A percentile compares a stretch with the other conserved stretches of the same genome.
phyloP scores from a whole-genome alignment of 2,329 filamentous ascomycete genomes.

The Stemphylium lycopersici region DNA sequence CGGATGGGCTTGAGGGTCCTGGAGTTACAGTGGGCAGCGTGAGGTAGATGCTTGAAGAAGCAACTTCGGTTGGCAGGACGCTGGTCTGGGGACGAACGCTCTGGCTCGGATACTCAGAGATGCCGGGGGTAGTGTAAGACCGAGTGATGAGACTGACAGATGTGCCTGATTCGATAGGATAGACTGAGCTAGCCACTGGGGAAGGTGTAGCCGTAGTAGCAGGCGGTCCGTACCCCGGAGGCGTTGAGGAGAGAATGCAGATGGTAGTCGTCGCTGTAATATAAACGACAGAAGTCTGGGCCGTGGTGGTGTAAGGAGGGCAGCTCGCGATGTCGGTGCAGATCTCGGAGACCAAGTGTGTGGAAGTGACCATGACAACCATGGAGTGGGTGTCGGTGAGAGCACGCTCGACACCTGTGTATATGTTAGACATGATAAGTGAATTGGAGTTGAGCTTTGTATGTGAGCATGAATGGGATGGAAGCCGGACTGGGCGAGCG shows the following conservation, averaged over 20 bases:
- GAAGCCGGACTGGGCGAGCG: background rate
- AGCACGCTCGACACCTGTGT: conserved; percentile 19
- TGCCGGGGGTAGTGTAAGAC: background rate
- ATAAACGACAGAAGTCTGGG: conserved; percentile 47
- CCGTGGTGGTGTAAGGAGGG: conserved; percentile 42
- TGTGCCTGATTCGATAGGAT: conserved; percentile 6
- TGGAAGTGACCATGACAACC: conserved; percentile 48
- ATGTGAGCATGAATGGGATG: background rate
- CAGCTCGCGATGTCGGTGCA: conserved; percentile 44
- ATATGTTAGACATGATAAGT: conserved; percentile 11
- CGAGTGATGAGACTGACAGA: conserved; percentile 15
- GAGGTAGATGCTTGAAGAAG: conserved; percentile 6
- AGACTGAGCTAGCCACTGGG: conserved; percentile 8
- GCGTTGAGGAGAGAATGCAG: conserved; percentile 42
- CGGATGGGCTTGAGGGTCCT: background rate
- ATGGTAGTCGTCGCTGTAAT: conserved; percentile 51
- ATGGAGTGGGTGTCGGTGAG: conserved; percentile 40
- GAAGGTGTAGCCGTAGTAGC: conserved; percentile 8
- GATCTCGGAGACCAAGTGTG: conserved; percentile 50
- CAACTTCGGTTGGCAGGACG: background rate
- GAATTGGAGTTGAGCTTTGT: background rate
- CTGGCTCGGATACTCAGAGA: conserved; percentile 5
- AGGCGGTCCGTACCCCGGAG: conserved; percentile 19
- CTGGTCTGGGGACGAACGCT: conserved; percentile 15
- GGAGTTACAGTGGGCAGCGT: background rate